Percentiles rank a stretch among this genome's conserved stretches.
Evolutionary conservation across 2,329 filamentous ascomycete species (phyloP).

Genomic region (Pestalotiopsis fici): DNA sequence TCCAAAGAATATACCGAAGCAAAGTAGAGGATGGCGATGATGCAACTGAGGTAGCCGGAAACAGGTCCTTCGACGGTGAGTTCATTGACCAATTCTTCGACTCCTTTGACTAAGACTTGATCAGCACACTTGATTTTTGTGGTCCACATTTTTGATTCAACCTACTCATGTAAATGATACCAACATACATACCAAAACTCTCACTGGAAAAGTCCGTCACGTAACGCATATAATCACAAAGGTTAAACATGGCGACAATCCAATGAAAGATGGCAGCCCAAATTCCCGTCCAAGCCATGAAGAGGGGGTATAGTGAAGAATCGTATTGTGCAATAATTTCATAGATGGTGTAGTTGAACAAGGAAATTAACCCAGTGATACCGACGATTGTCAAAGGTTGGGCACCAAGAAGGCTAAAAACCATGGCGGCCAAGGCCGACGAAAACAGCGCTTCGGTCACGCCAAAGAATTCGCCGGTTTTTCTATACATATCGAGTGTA

Average conservation of each 20-base stretch:
- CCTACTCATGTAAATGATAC: no score
- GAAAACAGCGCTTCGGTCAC: conserved; percentile 58
- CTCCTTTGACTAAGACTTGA: conserved; percentile 54
- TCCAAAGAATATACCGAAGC: conserved; percentile 41
- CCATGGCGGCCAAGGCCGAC: conserved; percentile 54
- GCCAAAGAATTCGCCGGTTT: conserved; percentile 55
- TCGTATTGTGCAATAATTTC: conserved; percentile 54
- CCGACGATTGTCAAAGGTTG: conserved; percentile 60
- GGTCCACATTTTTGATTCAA: no score
- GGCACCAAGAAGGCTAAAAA: conserved; percentile 51
- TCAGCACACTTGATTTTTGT: conserved; percentile 14
- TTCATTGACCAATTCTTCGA: conserved; percentile 54
- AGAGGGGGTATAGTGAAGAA: conserved; percentile 49
- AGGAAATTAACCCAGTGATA: conserved; percentile 53
- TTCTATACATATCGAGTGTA: conserved; percentile 48
- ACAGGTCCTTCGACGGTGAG: conserved; percentile 40
- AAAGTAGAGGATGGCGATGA: conserved; percentile 15
- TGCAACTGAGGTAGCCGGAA: conserved; percentile 45
- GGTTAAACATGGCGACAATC: conserved; percentile 52
- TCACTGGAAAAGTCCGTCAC: no score
- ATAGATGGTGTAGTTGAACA: conserved; percentile 63
- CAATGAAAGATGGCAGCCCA: conserved; percentile 61
- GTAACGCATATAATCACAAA: conserved; percentile 27
- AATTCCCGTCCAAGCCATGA: conserved; percentile 58
- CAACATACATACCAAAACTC: no score